Evolutionary conservation across 2,329 filamentous ascomycete species (phyloP).

Genomic region (Trichoderma simmonsii): DNA sequence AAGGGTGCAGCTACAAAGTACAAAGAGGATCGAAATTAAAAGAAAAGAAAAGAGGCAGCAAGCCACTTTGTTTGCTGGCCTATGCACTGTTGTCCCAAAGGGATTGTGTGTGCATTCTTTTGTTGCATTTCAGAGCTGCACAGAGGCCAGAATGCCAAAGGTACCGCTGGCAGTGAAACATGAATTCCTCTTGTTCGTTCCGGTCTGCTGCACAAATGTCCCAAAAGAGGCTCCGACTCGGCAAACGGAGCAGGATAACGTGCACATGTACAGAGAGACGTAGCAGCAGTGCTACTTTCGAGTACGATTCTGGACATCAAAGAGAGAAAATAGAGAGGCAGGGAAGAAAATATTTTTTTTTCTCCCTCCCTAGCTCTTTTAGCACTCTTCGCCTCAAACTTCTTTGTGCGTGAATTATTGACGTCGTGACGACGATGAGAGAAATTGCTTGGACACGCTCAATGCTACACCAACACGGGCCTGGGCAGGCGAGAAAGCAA

Average conservation of each 20-base stretch:
- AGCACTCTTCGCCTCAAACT: background rate
- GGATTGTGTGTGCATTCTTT: slow-evolving; percentile 1
- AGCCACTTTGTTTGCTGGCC: background rate
- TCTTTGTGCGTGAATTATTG: background rate
- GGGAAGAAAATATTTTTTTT: background rate
- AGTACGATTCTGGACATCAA: background rate
- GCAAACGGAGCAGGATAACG: background rate
- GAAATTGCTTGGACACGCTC: background rate
- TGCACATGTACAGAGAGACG: background rate
- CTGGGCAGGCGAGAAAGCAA: slow-evolving; percentile 5
- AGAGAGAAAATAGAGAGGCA: background rate
- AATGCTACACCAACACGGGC: slow-evolving; percentile 8
- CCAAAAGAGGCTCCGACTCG: background rate
- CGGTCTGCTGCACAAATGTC: background rate
- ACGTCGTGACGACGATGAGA: background rate
- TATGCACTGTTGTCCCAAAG: background rate
- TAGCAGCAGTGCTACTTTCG: background rate
- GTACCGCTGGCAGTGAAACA: slow-evolving; percentile 5
- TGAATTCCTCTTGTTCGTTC: slow-evolving; percentile 7
- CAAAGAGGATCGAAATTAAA: background rate
- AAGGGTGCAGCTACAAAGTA: background rate
- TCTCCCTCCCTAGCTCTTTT: background rate
- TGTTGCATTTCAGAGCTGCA: background rate
- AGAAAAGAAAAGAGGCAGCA: background rate
- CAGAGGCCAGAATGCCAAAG: background rate